Evolutionary conservation across 306 rosid genomes (phyloP).

Genomic region (Lotus japonicus): DNA sequence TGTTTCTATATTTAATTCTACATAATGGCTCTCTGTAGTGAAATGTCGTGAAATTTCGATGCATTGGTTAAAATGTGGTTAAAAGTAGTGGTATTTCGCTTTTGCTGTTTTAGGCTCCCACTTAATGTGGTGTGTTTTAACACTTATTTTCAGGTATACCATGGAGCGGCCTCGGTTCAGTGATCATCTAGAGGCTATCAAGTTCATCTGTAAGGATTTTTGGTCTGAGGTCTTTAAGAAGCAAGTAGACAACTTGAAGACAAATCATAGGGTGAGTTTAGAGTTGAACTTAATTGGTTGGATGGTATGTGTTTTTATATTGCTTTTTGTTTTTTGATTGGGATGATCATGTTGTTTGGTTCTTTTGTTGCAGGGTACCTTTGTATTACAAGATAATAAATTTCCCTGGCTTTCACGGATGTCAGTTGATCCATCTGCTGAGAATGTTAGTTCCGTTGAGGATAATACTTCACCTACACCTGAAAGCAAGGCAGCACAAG

Average conservation of each 20-base stretch:
- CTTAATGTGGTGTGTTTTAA: not conserved
- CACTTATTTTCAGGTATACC: slow-evolving; percentile 50
- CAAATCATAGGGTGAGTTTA: slow-evolving; percentile 73
- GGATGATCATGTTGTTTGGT: not conserved
- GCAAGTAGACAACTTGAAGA: slow-evolving; percentile 97
- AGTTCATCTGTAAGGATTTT: slow-evolving; percentile 97
- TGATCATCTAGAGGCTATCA: slow-evolving; percentile 92
- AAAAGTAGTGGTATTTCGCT: too few species aligned
- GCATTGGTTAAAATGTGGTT: not conserved
- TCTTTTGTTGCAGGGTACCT: slow-evolving; percentile 64
- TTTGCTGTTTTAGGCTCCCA: too few species aligned
- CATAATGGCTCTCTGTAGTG: not conserved
- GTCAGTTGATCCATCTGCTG: slow-evolving; percentile 59
- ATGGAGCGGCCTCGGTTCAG: slow-evolving; percentile 94
- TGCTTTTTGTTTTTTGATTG: not conserved
- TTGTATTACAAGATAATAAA: slow-evolving; percentile 89
- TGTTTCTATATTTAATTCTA: not conserved
- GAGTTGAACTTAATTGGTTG: not conserved
- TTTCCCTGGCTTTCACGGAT: slow-evolving; percentile 86
- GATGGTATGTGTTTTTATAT: not conserved
- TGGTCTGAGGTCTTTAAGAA: slow-evolving; percentile 98
- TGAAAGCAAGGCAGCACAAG: slow-evolving; percentile 61
- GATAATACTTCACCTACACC: slow-evolving; percentile 42
- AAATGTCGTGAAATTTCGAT: not conserved
- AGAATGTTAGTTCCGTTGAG: slow-evolving; percentile 42